phyloP scores from a whole-genome alignment of 139 green algal species.

The Tetratostichococcus sp. region DNA sequence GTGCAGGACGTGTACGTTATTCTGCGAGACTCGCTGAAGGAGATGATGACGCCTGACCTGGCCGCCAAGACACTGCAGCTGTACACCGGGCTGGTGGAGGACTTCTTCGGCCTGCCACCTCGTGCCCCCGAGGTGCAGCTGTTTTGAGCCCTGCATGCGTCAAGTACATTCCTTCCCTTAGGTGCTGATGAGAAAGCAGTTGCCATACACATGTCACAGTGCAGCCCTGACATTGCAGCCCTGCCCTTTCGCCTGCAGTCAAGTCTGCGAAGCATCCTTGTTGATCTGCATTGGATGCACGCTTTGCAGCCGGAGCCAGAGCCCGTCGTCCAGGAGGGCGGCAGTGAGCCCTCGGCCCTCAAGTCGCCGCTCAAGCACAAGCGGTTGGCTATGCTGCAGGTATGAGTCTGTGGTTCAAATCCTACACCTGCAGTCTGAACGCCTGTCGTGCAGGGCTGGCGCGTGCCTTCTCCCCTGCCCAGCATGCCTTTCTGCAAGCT shows the following conservation, averaged over 20 bases:
- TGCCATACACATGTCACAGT: too few species aligned
- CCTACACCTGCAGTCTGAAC: background rate
- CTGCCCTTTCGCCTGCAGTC: too few species aligned
- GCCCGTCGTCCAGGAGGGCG: background rate
- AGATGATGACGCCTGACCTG: slow-evolving; percentile 49
- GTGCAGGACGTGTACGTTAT: slow-evolving; percentile 72
- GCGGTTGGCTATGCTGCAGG: background rate
- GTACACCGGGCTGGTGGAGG: slow-evolving; percentile 80
- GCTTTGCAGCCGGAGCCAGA: slow-evolving; percentile 6
- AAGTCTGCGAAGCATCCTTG: too few species aligned
- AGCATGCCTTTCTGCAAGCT: too few species aligned
- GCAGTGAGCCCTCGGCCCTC: background rate
- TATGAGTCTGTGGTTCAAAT: too few species aligned
- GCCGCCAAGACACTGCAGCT: slow-evolving; percentile 49
- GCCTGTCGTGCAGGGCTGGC: background rate
- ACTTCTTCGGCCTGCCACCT: slow-evolving; percentile 72
- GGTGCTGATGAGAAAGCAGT: too few species aligned
- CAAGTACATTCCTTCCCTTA: too few species aligned
- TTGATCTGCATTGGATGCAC: too few species aligned
- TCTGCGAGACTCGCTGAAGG: slow-evolving; percentile 59
- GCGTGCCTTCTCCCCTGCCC: too few species aligned
- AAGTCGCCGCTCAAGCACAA: background rate
- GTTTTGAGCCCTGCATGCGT: background rate
- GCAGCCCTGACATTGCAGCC: too few species aligned
- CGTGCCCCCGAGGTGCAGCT: slow-evolving; percentile 28